These are phyloP conservation scores for Blastocystis sp. DNA, from an alignment of 352 stramenopile species.

Conservation along the genomic window DNA sequence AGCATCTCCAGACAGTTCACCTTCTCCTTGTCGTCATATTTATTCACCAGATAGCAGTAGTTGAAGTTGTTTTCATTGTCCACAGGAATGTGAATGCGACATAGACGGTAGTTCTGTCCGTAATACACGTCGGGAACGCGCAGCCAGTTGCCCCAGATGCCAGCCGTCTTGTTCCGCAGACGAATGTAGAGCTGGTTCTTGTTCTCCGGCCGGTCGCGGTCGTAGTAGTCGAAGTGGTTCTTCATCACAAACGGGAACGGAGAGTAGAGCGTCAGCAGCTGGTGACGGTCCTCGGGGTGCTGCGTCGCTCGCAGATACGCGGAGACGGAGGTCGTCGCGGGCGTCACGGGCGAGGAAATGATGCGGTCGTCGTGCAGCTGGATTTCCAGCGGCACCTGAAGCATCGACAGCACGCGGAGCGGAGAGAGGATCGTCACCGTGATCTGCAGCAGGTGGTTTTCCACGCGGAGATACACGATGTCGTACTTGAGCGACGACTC, in stretches of 20 bases:
- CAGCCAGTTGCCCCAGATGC: constrained; percentile 46
- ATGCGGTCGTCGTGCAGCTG: constrained; percentile 7
- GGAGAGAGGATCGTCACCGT: constrained; percentile 42
- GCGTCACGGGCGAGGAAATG: neutral
- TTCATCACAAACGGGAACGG: constrained; percentile 44
- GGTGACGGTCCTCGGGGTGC: neutral
- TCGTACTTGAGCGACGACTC: neutral
- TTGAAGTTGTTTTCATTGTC: constrained; percentile 50
- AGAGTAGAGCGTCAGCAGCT: neutral
- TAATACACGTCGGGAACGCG: constrained; percentile 48
- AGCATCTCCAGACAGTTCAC: constrained; percentile 11
- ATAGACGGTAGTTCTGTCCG: constrained; percentile 36
- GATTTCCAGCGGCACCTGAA: constrained; percentile 3
- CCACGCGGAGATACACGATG: constrained; percentile 4
- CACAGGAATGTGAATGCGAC: constrained; percentile 50
- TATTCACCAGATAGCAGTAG: constrained; percentile 54
- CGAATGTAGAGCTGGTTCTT: constrained; percentile 43
- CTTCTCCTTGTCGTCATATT: neutral
- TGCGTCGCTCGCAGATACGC: neutral
- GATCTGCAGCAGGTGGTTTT: constrained; percentile 21
- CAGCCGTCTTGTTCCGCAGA: constrained; percentile 33
- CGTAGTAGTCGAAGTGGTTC: constrained; percentile 53
- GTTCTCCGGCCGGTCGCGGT: constrained; percentile 31
- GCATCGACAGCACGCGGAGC: constrained; percentile 35
- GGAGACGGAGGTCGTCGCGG: constrained; percentile 35